Evolutionary conservation across 2,329 filamentous ascomycete species (phyloP), one percentile per base, ranked within the genome.

Genomic region (Chrysoporthe deuterocubensis): DNA sequence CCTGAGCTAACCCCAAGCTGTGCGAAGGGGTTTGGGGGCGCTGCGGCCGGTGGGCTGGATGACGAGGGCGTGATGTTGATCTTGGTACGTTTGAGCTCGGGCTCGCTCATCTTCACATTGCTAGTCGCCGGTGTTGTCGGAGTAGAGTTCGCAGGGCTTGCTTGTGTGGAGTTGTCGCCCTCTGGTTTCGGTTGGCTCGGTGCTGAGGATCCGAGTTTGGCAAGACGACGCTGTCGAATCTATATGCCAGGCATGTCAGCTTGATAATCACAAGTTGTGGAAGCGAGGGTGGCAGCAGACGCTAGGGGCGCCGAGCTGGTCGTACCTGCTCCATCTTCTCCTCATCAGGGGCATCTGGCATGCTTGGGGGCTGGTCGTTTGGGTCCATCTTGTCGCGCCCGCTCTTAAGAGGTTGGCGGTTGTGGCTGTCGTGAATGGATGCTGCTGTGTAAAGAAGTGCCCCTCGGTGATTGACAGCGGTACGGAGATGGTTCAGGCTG

Each of bases 291-390:
- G 37, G 7, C 5, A 14, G 8, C n/a, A 44, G 57, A 60, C 9
- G 3, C 37, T 18, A 32, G 56, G 42, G 44, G 60, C 42, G 52
- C 42, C 40, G 61, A 52, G 66, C 67, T 67, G 68, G 64, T 50
- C 56, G 37, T 76, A 82, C 84, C 82, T 86, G 82, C 69, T 86
- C 85, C 84, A 87, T 87, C 75, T 84, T 86, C 75, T 87, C 84
- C 74, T 84, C 82, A 73, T 87, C 85, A 32, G 85, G 85, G 69
- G 83, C 85, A 73, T 87, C 86, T 61, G 79, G 79, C 72, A 78
- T 78, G 77, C 32, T 78, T 26, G 75, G 71, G 32, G 73, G 78
- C 71, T 81, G 79, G 67, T 83, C 79, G 76, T 81, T 81, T 16
- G 82, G 79, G 71, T 86, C 83, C 84, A 86, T 81, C n/a, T 48